These are phyloP conservation scores for Diplotaxis tenuifolia DNA, from an alignment of 345 rosid species.

Conservation along the genomic window DNA sequence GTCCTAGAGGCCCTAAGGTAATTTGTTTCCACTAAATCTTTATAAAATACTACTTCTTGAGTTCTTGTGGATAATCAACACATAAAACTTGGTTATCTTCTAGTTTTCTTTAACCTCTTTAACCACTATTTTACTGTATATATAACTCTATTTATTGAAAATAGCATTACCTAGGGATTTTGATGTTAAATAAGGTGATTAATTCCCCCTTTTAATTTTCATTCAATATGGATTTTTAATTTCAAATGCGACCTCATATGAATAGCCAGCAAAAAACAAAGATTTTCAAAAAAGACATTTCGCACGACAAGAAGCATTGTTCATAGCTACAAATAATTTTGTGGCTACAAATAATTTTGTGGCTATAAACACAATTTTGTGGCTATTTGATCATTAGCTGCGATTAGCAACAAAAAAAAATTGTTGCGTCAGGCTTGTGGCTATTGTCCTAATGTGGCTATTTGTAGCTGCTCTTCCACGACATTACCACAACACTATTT, in stretches of 20 bases:
- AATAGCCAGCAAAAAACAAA: not conserved
- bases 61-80: not conserved
- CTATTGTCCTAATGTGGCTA: too few species aligned
- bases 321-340: too few species aligned
- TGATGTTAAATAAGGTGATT: not conserved
- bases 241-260: not conserved
- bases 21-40: not conserved
- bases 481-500: too few species aligned
- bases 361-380: too few species aligned
- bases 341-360: too few species aligned
- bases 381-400: too few species aligned
- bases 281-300: not conserved
- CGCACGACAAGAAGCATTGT: too few species aligned
- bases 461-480: too few species aligned
- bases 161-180: not conserved
- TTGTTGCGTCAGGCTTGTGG: too few species aligned
- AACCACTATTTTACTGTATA: not conserved
- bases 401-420: too few species aligned
- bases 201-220: not conserved
- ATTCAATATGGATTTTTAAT: not conserved
- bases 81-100: not conserved
- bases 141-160: not conserved
- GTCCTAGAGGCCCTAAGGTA: too few species aligned
- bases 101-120: not conserved
- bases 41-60: not conserved